These are phyloP conservation scores for Hygrophorus russula DNA, from an alignment of 768 basidiomycete genomes.

Conservation along the genomic window DNA sequence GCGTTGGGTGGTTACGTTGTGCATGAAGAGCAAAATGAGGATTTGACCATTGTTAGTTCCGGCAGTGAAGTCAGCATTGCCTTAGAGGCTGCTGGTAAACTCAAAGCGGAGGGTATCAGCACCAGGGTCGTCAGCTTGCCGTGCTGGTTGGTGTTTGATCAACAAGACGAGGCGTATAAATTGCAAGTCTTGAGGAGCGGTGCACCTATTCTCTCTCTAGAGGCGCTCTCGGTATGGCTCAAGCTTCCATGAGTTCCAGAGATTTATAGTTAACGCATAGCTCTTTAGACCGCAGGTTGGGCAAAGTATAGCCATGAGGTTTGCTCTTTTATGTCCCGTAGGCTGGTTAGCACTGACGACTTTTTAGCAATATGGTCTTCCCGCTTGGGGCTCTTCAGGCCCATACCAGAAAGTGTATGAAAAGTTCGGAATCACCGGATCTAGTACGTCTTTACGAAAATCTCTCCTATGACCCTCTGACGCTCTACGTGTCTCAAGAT, in stretches of 20 bases:
- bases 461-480: background rate
- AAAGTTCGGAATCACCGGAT: slow-evolving; percentile 77
- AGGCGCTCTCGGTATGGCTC: slow-evolving; percentile 49
- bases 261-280: slow-evolving; percentile 7
- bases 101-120: slow-evolving; percentile 69
- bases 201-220: slow-evolving; percentile 81
- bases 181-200: slow-evolving; percentile 82
- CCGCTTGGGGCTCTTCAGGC: slow-evolving; percentile 79
- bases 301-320: slow-evolving; percentile 82
- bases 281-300: slow-evolving; percentile 65
- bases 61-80: slow-evolving; percentile 88
- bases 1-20: slow-evolving; percentile 82
- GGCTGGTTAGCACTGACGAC: slow-evolving; percentile 6
- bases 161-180: slow-evolving; percentile 69
- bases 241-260: background rate
- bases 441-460: slow-evolving; percentile 33
- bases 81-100: slow-evolving; percentile 74
- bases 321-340: slow-evolving; percentile 5
- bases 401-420: slow-evolving; percentile 68
- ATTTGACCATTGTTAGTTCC: slow-evolving; percentile 80
- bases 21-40: slow-evolving; percentile 68
- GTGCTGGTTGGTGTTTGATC: slow-evolving; percentile 82
- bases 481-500: slow-evolving; percentile 25
- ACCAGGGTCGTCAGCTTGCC: slow-evolving; percentile 75
- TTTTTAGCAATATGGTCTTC: slow-evolving; percentile 55